Evolutionary conservation across 2,329 filamentous ascomycete genomes (phyloP), one percentile per base, ranked within the genome.

Genomic region (Pseudogymnoascus sp.): DNA sequence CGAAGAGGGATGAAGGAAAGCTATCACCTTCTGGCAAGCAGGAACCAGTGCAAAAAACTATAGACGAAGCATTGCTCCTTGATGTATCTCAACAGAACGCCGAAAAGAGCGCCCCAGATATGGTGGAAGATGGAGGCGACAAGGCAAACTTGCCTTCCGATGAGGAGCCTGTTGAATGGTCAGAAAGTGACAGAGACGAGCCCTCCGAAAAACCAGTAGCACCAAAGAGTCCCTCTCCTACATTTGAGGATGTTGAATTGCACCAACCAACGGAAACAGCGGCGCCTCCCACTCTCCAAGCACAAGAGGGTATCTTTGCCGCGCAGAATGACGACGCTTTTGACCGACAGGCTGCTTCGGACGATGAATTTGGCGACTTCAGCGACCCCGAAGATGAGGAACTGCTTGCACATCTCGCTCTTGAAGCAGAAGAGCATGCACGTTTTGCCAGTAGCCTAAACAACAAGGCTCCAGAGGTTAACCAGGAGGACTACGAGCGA

Each of bases 351-450:
- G 57, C 61, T 30, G 61, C 37, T 6, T 38, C 35, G 3, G 58
- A 59, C 1, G 65, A 76, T 35, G 76, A 81, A 32, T 78, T 78
- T 41, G 84, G 86, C 58, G 83, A 87, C 18, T 86, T 88, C 67
- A 94, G 89, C 34, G 93, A 97, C 65, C 89, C 91, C 0, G 94
- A 96, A 73, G 93, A 97, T 64, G 92, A 92, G 70, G 91, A 96
- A 67, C 80, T 99, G 6, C 81, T 97, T 61, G 84, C 83, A 6
- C 91, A 93, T 66, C 85, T 99, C 67, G 92, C 91, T 0, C 84
- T 88, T 25, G 95, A 99, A 78, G 90, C 89, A 1, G 90, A 96
- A 74, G 94, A 97, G 68, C 93, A 99, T 70, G 91, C 90, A 3
- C 86, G 93, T 5, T 99, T 99, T 70, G 91, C 92, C 1, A 92